Base-by-base conservation (phyloP, 140 eudicot species). In the Anethum foeniculum region DNA sequence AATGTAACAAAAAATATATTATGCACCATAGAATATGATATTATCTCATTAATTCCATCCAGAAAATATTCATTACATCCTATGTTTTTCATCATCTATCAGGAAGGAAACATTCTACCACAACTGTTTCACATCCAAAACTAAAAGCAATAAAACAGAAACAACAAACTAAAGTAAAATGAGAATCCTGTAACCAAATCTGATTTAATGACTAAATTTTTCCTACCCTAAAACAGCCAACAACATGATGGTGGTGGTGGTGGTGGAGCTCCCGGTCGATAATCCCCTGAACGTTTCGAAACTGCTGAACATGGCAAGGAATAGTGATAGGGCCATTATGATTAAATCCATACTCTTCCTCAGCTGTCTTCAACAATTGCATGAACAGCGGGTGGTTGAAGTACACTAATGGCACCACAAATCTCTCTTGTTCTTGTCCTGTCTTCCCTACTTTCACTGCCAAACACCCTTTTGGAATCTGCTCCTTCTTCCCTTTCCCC, bases 141-240 rank as follows among this genome's bases (percentile, higher is more conserved):
- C 62, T 51, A 54, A 19, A 19, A 54, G 25, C 1, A 54, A 54
- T 6, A 54, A 54, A 18, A 5, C 23, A 18, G 16, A 47, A 47
- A 47, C 8, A 44, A 46, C 51, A 47, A 47, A 47, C 52, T 46
- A 52, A 52, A 52, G 60, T 49, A 51, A 18, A 8, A 54, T 54
- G 62, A 54, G n/a, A 19, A 54, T 15, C 18, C 18, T 15, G 60
- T 52, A n/a, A 16, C 7, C 7, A 18, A 54, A 18, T 54, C 62
- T 18, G 25, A 54, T 19, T 5, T 41, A 41, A 1, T 16, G 19
- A 5, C 9, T 19, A 83, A 39, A 85, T 25, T 7, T 73, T 83
- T 80, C 87, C 82, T 80, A 83, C 93, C 86, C 91, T 83, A 82
- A 89, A 89, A 13, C 93, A 89, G 49, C 93, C 88, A 49, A 76